Conservation (phyloP, 352 stramenopile genomes). For the Phytophthora brassicae region DNA sequence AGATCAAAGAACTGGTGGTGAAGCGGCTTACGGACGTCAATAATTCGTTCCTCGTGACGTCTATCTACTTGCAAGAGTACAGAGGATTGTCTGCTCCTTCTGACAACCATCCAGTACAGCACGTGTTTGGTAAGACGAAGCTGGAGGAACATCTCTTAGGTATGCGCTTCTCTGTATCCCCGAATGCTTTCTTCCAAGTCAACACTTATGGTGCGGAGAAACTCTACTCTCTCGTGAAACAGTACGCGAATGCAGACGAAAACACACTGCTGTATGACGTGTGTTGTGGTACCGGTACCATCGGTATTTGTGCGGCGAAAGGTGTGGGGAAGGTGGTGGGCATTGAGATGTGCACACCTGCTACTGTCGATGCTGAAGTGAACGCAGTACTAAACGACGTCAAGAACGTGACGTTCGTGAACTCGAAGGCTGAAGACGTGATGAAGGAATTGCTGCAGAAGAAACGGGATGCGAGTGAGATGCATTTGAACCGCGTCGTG, state of each 20-base stretch:
- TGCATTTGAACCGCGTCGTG: slow-evolving; percentile 80
- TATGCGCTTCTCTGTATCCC: slow-evolving; percentile 91
- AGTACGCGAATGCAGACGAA: slow-evolving; percentile 71
- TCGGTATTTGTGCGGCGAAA: slow-evolving; percentile 94
- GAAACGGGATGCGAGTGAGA: slow-evolving; percentile 58
- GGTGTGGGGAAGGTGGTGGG: slow-evolving; percentile 78
- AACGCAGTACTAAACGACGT: slow-evolving; percentile 89
- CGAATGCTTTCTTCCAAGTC: slow-evolving; percentile 95
- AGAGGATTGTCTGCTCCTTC: slow-evolving; percentile 85
- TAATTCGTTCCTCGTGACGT: slow-evolving; percentile 70
- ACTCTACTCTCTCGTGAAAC: slow-evolving; percentile 95
- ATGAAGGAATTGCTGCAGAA: slow-evolving; percentile 81
- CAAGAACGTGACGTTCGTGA: slow-evolving; percentile 89
- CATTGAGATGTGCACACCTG: slow-evolving; percentile 89
- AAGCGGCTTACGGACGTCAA: slow-evolving; percentile 44
- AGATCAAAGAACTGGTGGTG: slow-evolving; percentile 47
- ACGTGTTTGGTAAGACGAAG: slow-evolving; percentile 64
- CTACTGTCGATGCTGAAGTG: slow-evolving; percentile 87
- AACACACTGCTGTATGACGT: slow-evolving; percentile 96
- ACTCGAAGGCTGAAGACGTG: slow-evolving; percentile 90
- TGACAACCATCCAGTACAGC: slow-evolving; percentile 87
- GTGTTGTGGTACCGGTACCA: slow-evolving; percentile 98
- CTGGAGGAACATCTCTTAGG: slow-evolving; percentile 87
- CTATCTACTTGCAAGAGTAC: slow-evolving; percentile 93
- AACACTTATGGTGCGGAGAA: slow-evolving; percentile 95